Base-by-base conservation (phyloP, 208 protist species). In the Acanthamoeba triangularis region DNA sequence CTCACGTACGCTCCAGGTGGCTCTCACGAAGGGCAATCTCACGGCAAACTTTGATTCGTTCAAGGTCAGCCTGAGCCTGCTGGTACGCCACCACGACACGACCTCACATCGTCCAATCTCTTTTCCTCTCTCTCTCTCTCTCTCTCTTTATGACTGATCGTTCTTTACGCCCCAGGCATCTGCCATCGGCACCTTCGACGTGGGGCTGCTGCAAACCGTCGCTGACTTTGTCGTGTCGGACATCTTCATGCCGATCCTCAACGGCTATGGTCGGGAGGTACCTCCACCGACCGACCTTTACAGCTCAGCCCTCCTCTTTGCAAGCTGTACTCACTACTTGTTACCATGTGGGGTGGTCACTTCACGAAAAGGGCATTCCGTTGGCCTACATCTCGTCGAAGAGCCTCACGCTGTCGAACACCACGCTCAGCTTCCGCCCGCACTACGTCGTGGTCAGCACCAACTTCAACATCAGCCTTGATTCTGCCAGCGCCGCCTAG, bases 191-290 rank as follows among this genome's bases (percentile, higher is more conserved):
- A 33, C 33, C 8, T 93, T 93, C 65, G 87, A 93, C 87, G 65
- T 78, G n/a, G 11, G 61, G 20, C 87, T 76, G 87, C 41, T 93
- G 56, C 87, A 93, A 41, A 78, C 65, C 25, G 35, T 93, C 3
- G 87, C 87, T 3, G 65, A 78, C 33, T 93, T 93, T 33, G 87
- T 93, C 23, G 44, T 93, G 44, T 93, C 87, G 28, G 87, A 93
- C 61, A 93, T 93, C 63, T 93, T 93, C 61, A n/a, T 93, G 56
- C 87, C 87, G 5, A 78, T 93, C 16, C 87, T 93, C 87, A 93
- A 93, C 61, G 56, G 18, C 33, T 93, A 93, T 30, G 87, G 87
- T 11, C 20, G 67, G 14, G 18, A 25, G 74, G 52, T 59, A 18
- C 7, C 52, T 59, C 11, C 7, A n/a, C n/a, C n/a, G n/a, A n/a